Conservation (phyloP, 1,139 yeast species). For the Oligophagozyma castellii region DNA sequence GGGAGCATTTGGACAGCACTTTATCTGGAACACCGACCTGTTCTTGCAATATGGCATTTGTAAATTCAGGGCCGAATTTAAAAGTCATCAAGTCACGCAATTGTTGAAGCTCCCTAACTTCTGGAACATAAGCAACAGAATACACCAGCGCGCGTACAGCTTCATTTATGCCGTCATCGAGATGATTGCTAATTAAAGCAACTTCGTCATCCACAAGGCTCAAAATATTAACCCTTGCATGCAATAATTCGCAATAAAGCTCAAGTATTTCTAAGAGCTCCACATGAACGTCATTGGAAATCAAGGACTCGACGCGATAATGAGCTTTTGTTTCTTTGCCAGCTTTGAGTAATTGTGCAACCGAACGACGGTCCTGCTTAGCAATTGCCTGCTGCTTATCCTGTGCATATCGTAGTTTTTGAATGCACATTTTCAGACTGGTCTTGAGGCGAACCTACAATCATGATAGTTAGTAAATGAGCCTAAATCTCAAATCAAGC, state of each 20-base stretch:
- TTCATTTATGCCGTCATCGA: slow-evolving; percentile 33
- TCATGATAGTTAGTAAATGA: neutral
- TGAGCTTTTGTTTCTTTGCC: slow-evolving; percentile 78
- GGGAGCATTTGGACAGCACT: slow-evolving; percentile 46
- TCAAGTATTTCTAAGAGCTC: slow-evolving; percentile 74
- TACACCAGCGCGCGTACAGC: slow-evolving; percentile 62
- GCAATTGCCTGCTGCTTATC: slow-evolving; percentile 72
- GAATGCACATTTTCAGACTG: slow-evolving; percentile 65
- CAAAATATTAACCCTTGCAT: slow-evolving; percentile 58
- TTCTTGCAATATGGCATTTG: slow-evolving; percentile 49
- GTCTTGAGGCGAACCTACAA: slow-evolving; percentile 42
- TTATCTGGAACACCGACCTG: slow-evolving; percentile 48
- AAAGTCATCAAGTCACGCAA: slow-evolving; percentile 49
- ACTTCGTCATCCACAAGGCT: slow-evolving; percentile 22
- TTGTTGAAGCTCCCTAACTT: slow-evolving; percentile 53
- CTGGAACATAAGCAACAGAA: slow-evolving; percentile 53
- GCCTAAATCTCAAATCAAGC: too few relatives aligned
- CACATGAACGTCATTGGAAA: slow-evolving; percentile 70
- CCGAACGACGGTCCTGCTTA: slow-evolving; percentile 62
- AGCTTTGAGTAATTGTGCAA: slow-evolving; percentile 53
- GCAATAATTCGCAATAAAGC: slow-evolving; percentile 67
- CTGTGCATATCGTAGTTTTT: slow-evolving; percentile 65
- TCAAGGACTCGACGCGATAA: slow-evolving; percentile 74
- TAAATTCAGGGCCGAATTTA: slow-evolving; percentile 55
- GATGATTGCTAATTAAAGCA: slow-evolving; percentile 16